Evolutionary conservation across 306 rosid species (phyloP), one percentile per base, ranked within the genome.

Genomic region (Glycine tomentella): DNA sequence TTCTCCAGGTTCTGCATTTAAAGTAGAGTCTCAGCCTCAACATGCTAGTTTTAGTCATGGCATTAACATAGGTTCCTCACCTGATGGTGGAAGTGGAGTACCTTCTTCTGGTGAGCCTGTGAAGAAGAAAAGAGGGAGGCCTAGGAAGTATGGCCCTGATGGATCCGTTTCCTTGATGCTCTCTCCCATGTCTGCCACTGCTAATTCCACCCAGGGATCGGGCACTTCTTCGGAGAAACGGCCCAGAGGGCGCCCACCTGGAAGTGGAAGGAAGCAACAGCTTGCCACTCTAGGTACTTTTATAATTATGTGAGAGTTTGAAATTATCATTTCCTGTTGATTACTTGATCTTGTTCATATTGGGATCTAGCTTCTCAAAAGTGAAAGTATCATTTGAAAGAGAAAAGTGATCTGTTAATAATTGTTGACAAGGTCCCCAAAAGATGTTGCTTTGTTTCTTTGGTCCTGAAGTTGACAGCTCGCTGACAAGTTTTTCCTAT

Each of bases 101-200:
- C 74, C 94, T 61, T 81, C 90, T 72, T 87, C 93, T n/a, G 69
- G 90, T 72, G 97, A 89, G 83, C 85, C 90, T 86, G 87, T 87
- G 57, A 95, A 93, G 84, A 95, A 78, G 94, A 95, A 95, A 74
- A 86, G 99, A 86, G 98, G 99, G 58, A 90, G 99, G 80, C 99
- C 99, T 1, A 52, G 99, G n/a, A 95, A 95, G 83, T 95, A 95
- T 72, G 93, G 88, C 44, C 89, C 96, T 68, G 97, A 84, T 85
- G 98, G 89, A 69, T 82, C 89, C 1, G 94, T 95, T 76, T 90
- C 97, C 55, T 77, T 95, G 90, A 86, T 87, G 51, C 86, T 93
- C 75, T 89, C 97, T 87, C 89, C 97, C 25, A 74, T 92, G 91
- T 83, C 94, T 65, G 88, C 77, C 34, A 73, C 88, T 64, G 87